Base-by-base conservation (phyloP, 768 basidiomycete genomes). In the Psilocybe tampanensis region DNA sequence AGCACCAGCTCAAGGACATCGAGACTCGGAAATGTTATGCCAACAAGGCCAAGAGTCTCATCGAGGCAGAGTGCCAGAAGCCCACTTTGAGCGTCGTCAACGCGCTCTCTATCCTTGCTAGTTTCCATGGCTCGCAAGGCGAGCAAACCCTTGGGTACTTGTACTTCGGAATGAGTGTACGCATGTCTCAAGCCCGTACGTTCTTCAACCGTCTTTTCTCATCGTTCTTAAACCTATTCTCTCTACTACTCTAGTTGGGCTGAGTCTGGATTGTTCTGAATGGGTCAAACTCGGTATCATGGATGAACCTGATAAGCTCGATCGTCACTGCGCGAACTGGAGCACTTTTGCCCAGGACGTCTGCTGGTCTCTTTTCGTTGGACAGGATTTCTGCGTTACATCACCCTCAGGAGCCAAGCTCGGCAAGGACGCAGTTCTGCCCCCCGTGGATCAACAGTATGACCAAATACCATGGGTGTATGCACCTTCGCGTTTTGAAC, bases 311-410 rank as follows among this genome's bases (percentile, higher is more conserved):
- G 83, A 84, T 56, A 79, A 77, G 71, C 72, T 80, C 23, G 84
- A 85, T 62, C 80, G 86, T 18, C 78, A 83, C 59, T 86, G 84
- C 84, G 78, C 78, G 0, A 77, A 81, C 62, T 86, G 84, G 84
- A 78, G 79, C 8, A 83, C 79, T 3, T 85, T 83, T 66, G 72
- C 77, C 41, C 83, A 84, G 79, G 85, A 87, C 54, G 80, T 84
- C 5, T 85, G 83, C 50, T 86, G 86, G 86, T 84, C 82, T 1
- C 72, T 86, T 0, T 86, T 85, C 49, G 84, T 86, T n/a, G 86
- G 86, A 8, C 77, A 86, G 18, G 84, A 86, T 51, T 83, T 80
- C 64, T 79, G 76, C 52, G 74, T 84, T 19, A 66, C 79, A 1
- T 64, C 71, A 7, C 77, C 76, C 2, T 55, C 58, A 3, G 59